phyloP scores from a whole-genome alignment of 108 stramenopile species.

The Craspedostauros australis region DNA sequence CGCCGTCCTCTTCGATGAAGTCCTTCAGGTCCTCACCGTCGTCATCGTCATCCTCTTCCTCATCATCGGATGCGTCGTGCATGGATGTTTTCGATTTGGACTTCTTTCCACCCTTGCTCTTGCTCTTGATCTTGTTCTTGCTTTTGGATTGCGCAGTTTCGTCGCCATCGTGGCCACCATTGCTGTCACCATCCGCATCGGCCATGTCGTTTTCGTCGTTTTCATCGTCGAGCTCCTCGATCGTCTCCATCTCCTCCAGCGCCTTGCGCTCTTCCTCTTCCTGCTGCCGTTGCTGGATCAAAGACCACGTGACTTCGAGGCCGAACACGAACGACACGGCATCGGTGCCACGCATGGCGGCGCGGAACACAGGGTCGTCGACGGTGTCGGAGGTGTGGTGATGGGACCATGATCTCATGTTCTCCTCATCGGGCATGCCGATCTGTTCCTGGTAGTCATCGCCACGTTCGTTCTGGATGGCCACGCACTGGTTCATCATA shows the following conservation, averaged over 20 bases:
- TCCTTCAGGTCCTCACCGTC: too few species aligned
- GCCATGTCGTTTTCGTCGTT: conserved; percentile 5
- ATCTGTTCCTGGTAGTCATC: conserved; percentile 86
- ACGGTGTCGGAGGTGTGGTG: conserved; percentile 86
- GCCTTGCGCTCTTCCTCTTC: conserved; percentile 80
- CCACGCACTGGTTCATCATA: conserved; percentile 9
- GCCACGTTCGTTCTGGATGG: conserved; percentile 65
- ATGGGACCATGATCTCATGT: conserved; percentile 92
- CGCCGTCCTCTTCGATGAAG: too few species aligned
- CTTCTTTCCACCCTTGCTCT: too few species aligned
- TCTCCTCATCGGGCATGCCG: conserved; percentile 93
- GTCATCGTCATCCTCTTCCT: too few species aligned
- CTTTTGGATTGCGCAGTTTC: not conserved
- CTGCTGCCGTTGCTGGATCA: conserved; percentile 84
- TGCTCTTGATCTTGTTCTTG: too few species aligned
- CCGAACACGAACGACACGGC: conserved; percentile 93
- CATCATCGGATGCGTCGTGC: too few species aligned
- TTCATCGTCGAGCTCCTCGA: conserved; percentile 19
- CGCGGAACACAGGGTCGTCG: conserved; percentile 90
- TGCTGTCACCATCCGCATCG: conserved; percentile 1
- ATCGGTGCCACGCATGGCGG: conserved; percentile 82
- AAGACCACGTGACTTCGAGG: conserved; percentile 89
- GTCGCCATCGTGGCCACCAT: conserved; percentile 8
- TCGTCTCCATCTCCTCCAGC: conserved; percentile 49
- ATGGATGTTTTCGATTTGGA: too few species aligned